These are phyloP conservation scores for Spathaspora passalidarum DNA, from an alignment of 805 yeast species.

Conservation along the genomic window DNA sequence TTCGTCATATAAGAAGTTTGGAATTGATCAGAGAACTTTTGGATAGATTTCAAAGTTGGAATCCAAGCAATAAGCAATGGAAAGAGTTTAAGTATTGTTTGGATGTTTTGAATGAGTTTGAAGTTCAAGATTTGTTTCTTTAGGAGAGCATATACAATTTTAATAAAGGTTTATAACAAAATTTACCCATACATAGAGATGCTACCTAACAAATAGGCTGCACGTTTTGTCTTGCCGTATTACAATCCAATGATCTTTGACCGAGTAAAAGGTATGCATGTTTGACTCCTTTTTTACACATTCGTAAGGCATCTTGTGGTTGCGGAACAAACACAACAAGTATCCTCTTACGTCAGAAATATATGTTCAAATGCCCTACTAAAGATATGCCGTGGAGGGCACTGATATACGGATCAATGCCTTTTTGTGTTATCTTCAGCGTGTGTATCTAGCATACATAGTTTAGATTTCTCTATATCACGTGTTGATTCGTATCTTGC, in stretches of 20 bases:
- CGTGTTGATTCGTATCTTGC: not conserved
- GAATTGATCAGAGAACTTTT: conserved; percentile 22
- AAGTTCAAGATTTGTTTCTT: conserved; percentile 24
- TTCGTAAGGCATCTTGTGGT: no score
- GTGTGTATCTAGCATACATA: no score
- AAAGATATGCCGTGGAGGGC: not conserved
- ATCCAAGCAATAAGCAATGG: conserved; percentile 26
- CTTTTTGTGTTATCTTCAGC: not conserved
- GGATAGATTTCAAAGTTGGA: conserved; percentile 26
- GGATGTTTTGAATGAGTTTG: conserved; percentile 30
- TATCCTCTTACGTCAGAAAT: no score
- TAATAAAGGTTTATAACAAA: not conserved
- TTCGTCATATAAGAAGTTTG: conserved; percentile 27
- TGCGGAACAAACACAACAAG: no score
- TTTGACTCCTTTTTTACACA: no score
- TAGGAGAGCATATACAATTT: not conserved
- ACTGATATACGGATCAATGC: not conserved
- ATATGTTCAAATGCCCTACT: no score
- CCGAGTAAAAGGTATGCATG: no score
- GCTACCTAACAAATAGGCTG: no score
- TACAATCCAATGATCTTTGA: no score
- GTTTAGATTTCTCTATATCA: not conserved
- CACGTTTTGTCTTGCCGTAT: no score
- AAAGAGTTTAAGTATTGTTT: conserved; percentile 30
- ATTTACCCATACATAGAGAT: no score